Percentiles rank a stretch among this genome's conserved stretches.
These are phyloP conservation scores for Trichosporon sp. DNA, from an alignment of 1,284 basidiomycete species.

Conservation along the genomic window DNA sequence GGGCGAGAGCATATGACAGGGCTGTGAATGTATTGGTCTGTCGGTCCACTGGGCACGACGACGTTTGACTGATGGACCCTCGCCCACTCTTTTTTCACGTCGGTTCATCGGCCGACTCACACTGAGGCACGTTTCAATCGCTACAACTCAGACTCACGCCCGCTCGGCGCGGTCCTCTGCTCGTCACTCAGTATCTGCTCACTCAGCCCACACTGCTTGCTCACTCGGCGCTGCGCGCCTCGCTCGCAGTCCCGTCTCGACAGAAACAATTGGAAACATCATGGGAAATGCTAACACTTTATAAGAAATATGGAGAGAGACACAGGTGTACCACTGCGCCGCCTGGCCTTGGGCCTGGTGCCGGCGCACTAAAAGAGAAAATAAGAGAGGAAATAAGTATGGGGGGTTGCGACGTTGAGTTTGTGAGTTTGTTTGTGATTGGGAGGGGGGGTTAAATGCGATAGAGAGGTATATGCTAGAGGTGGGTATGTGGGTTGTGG, in stretches of 20 bases:
- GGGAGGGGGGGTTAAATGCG: not conserved
- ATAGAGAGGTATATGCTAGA: not conserved
- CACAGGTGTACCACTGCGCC: slow-evolving; percentile 24
- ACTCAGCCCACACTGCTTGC: no score
- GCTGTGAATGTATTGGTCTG: no score
- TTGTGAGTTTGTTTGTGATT: not conserved
- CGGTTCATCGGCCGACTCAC: no score
- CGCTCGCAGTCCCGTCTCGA: not conserved
- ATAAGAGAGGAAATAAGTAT: not conserved
- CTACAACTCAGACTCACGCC: no score
- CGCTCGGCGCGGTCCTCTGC: no score
- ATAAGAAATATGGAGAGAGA: slow-evolving; percentile 15
- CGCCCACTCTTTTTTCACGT: no score
- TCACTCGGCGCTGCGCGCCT: not conserved
- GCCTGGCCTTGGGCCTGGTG: not conserved
- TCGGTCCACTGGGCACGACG: no score
- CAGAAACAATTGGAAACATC: slow-evolving; percentile 16
- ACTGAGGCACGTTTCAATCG: no score
- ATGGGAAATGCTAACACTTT: not conserved
- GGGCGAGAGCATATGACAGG: no score
- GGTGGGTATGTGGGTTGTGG: not conserved
- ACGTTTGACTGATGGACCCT: no score
- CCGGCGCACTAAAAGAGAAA: slow-evolving; percentile 2
- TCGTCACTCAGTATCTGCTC: no score
- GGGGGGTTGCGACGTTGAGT: not conserved